Base-by-base conservation (phyloP, 2,329 filamentous ascomycete genomes). In the Trichoderma arundinaceum region DNA sequence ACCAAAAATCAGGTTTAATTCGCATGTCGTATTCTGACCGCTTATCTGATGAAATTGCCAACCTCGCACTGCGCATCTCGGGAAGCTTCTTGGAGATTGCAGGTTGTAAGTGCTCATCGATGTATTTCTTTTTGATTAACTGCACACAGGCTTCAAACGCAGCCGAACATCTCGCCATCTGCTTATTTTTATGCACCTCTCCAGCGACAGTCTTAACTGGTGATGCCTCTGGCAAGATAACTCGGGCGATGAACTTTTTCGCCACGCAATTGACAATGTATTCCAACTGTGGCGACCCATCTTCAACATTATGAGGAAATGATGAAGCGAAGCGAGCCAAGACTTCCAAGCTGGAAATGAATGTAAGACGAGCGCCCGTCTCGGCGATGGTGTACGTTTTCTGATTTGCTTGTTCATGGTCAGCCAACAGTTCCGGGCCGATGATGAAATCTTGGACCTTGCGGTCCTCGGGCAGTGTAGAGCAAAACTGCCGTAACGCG, bases 141-240 rank as follows among this genome's bases (percentile, higher is more conserved):
- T 87, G 75, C 1, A 92, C 75, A 72, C 94, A 97, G 58, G 90
- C 87, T 72, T 93, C 87, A 74, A 94, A 98, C 0, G 95, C 94
- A 3, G 94, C 94, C 0, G 94, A 92, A 69, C 92, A 92, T 76
- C 95, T 96, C 4, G 95, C 94, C 17, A 90, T 79, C 35, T 88
- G 83, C 76, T 97, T 98, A 65, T 84, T 91, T 7, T 81, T 75
- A 64, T 89, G 86, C 0, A 86, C 79, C 7, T 79, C 81, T 5
- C 95, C 94, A 12, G 83, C 81, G 5, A 86, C 83, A 35, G 86
- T 88, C 64, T 83, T 85, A 41, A 97, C 80, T 0, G 92, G 92
- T 0, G 92, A 91, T 22, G 83, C 83, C 12, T 88, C 85, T 0
- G 95, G 94, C 28, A 99, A 80, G 10, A 92, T 83, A 1, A 96